These are phyloP conservation scores for Paracoccidioides brasiliensis DNA, from an alignment of 2,329 filamentous ascomycete genomes.

Conservation along the genomic window DNA sequence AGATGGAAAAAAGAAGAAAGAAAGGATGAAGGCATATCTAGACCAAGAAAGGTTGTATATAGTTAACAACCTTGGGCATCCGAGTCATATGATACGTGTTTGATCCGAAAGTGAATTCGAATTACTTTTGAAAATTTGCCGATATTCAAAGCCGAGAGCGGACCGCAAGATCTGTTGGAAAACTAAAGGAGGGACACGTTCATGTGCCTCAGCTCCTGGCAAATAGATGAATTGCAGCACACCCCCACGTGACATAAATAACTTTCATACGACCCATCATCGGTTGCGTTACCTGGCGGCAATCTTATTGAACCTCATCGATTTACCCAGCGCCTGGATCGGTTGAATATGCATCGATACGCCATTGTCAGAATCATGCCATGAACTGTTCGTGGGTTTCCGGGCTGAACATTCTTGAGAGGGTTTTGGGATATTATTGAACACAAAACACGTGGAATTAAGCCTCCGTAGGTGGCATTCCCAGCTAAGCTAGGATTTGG, in stretches of 20 bases:
- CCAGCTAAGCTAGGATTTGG: too few species aligned
- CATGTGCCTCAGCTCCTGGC: not conserved
- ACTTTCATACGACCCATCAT: too few species aligned
- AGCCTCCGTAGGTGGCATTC: too few species aligned
- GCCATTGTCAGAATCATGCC: too few species aligned
- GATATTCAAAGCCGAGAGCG: not conserved
- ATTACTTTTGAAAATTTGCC: not conserved
- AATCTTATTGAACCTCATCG: not conserved
- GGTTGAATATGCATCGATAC: too few species aligned
- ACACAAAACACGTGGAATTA: too few species aligned
- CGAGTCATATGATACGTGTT: not conserved
- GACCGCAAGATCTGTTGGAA: not conserved
- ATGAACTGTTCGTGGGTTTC: too few species aligned
- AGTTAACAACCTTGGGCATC: not conserved
- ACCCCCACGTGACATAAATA: not conserved
- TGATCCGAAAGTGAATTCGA: not conserved
- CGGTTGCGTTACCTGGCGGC: too few species aligned
- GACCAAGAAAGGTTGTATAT: too few species aligned
- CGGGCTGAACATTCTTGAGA: too few species aligned
- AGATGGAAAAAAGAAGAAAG: not conserved
- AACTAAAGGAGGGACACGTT: not conserved
- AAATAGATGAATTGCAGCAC: not conserved
- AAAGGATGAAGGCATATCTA: not conserved
- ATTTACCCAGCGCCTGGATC: not conserved
- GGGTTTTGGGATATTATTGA: too few species aligned